phyloP scores from a whole-genome alignment of 179 eudicot species.

The Beta macrorhiza region DNA sequence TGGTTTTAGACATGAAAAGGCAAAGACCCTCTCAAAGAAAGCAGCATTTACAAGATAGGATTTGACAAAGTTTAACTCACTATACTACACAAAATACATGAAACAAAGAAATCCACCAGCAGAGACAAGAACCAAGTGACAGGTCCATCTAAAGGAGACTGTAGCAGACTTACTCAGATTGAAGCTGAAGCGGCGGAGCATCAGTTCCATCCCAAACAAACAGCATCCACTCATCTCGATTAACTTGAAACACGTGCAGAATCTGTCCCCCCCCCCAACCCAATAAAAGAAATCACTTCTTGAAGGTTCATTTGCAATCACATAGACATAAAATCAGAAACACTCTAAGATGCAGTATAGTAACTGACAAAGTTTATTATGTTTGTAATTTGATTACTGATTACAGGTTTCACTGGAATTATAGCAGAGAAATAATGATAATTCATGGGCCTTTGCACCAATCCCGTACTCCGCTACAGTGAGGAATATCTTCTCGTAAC shows the following conservation, averaged over 20 bases:
- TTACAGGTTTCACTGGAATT: no score
- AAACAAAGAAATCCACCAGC: not conserved
- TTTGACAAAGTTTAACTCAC: not conserved
- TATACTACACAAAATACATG: not conserved
- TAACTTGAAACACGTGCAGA: conserved; percentile 55
- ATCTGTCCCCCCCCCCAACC: conserved; percentile 38
- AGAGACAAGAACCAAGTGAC: not conserved
- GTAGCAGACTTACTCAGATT: conserved; percentile 49
- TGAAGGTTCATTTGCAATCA: not conserved
- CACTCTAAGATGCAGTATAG: not conserved
- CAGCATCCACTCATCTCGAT: conserved; percentile 55
- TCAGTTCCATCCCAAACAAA: conserved; percentile 97
- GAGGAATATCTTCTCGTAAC: no score
- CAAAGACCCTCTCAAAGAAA: no score
- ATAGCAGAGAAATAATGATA: no score
- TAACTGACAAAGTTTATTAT: not conserved
- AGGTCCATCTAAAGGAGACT: not conserved
- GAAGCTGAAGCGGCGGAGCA: conserved; percentile 53
- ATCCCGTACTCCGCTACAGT: no score
- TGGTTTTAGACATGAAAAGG: no score
- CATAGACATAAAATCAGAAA: not conserved
- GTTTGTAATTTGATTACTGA: not conserved
- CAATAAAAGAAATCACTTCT: not conserved
- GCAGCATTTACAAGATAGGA: not conserved
- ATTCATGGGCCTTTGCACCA: no score